Base-by-base conservation (phyloP, 192 early-diverging fungal species). In the Coemansia sp. region DNA sequence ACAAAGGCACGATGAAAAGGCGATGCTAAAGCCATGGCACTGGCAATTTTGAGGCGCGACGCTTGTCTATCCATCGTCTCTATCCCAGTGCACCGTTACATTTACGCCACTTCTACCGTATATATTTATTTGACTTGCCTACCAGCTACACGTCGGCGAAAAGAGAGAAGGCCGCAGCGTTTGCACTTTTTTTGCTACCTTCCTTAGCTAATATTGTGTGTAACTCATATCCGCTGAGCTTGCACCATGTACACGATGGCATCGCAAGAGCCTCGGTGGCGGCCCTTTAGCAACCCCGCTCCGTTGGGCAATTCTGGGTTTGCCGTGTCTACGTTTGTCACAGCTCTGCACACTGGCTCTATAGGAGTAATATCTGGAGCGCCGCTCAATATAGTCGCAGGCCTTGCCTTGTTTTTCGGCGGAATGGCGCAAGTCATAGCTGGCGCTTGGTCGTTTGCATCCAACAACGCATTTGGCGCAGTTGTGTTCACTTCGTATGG, bases 261-360 rank as follows among this genome's bases (percentile, higher is more conserved):
- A n/a, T 29, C 66, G 15, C 47, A 45, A 3, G 66, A 66, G 54
- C 62, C 62, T 11, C 32, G 58, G 25, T 68, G 73, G 73, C 61
- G 73, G 4, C 62, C 73, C 11, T 65, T 68, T 41, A 75, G 73
- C 49, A 78, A 78, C 45, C 76, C 76, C 15, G 76, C 70, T 29
- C 76, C 76, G 4, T 66, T 78, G 14, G 76, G 76, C 10, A 78
- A 78, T 62, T 78, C 76, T 46, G 76, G 70, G 6, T 78, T 78
- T 62, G 76, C 76, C 0, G 76, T 78, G 11, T 60, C 76, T 24
- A 73, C 70, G 9, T 72, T 78, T 62, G 76, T 68, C 14, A 60
- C 62, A 0, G 32, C 76, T 25, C 66, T 78, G 7, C 76, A 78
- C 41, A 68, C 70, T 2, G 76, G 76, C 4, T 70, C 62, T 27